A percentile compares a stretch with the other conserved stretches of the same genome.
Evolutionary conservation across 192 early-diverging fungal species (phyloP).

Genomic region (Pilobolus umbonatus): DNA sequence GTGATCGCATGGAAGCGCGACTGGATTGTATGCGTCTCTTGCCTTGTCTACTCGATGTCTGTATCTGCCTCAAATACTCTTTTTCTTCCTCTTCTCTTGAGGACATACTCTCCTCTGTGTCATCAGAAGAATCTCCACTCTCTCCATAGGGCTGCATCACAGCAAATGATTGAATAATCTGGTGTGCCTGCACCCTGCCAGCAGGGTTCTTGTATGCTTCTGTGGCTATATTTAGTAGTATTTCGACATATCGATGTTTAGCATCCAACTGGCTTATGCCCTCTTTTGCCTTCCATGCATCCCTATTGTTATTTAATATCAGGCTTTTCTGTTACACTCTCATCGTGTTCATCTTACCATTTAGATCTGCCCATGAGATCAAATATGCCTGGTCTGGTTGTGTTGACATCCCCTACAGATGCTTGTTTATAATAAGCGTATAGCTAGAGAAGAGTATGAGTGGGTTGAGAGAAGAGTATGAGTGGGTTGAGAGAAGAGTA

Average conservation of each 20-base stretch:
- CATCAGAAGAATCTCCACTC: constrained; percentile 20
- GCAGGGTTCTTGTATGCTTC: constrained; percentile 30
- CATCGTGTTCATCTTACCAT: constrained; percentile 22
- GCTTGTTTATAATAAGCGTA: constrained; percentile 51
- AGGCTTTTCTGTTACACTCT: too few species aligned
- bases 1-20: neutral
- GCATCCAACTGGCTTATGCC: constrained; percentile 45
- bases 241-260: constrained; percentile 37
- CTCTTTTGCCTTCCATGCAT: constrained; percentile 38
- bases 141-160: constrained; percentile 18
- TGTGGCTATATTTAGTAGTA: constrained; percentile 19
- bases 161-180: constrained; percentile 36
- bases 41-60: neutral
- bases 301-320: constrained; percentile 15
- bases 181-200: constrained; percentile 27
- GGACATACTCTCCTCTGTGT: constrained; percentile 8
- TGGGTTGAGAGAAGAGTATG: neutral
- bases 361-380: constrained; percentile 46
- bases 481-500: neutral
- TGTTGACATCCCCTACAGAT: constrained; percentile 34
- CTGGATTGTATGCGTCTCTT: neutral
- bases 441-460: constrained; percentile 18
- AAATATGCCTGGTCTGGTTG: constrained; percentile 39
- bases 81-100: constrained; percentile 32
- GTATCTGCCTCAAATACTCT: constrained; percentile 29